Conservation (phyloP, 345 rosid genomes). For the Aurinia saxatilis region DNA sequence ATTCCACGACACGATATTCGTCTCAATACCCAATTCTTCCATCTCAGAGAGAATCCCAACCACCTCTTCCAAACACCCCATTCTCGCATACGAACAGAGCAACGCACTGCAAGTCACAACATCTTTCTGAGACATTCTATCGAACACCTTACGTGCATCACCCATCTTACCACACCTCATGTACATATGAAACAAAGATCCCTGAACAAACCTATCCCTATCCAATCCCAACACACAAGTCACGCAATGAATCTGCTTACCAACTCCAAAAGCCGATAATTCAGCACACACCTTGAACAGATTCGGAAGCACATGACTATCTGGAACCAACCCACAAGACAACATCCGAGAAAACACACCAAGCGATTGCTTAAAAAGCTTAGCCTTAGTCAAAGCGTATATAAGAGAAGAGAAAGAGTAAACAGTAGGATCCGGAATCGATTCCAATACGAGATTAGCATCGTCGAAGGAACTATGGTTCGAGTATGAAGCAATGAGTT, state of each 20-base stretch:
- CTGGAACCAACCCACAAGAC: constrained; percentile 33
- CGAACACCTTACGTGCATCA: constrained; percentile 52
- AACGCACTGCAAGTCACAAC: constrained; percentile 53
- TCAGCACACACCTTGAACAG: constrained; percentile 36
- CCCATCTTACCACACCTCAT: constrained; percentile 33
- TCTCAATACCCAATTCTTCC: constrained; percentile 27
- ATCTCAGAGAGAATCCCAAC: constrained; percentile 30
- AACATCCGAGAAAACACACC: constrained; percentile 37
- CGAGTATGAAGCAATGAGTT: constrained; percentile 32
- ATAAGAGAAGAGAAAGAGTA: constrained; percentile 38
- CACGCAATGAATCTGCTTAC: constrained; percentile 30
- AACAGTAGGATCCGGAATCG: constrained; percentile 26
- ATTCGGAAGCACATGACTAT: constrained; percentile 36
- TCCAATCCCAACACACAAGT: constrained; percentile 29
- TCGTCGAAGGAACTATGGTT: constrained; percentile 31
- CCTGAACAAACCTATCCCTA: constrained; percentile 32
- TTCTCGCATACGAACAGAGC: constrained; percentile 43
- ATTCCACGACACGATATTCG: constrained; percentile 58
- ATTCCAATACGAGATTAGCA: constrained; percentile 31
- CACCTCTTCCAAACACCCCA: constrained; percentile 39
- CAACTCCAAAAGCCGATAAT: constrained; percentile 24
- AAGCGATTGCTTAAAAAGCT: constrained; percentile 29
- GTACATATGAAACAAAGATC: constrained; percentile 50
- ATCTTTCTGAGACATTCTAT: constrained; percentile 36
- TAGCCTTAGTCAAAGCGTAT: constrained; percentile 28